These are phyloP conservation scores for Malbranchea cinnamomea DNA, from an alignment of 2,329 filamentous ascomycete species.

Conservation along the genomic window DNA sequence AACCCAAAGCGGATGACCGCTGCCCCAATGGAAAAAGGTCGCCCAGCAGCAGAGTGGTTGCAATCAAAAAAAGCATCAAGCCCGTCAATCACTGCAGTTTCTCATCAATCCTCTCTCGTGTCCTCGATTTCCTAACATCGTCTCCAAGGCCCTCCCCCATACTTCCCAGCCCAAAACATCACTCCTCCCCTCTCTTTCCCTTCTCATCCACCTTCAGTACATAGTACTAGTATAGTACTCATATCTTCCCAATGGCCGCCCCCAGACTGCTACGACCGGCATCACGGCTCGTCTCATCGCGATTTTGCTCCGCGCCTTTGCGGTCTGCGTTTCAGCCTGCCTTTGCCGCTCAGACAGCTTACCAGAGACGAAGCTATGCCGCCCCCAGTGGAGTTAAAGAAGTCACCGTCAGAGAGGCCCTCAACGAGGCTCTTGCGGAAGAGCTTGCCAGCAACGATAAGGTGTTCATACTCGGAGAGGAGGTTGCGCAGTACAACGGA, in stretches of 20 bases:
- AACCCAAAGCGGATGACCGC: neutral
- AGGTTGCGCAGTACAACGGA: conserved; percentile 99
- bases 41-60: neutral
- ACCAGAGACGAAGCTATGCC: conserved; percentile 40
- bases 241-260: conserved; percentile 37
- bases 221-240: conserved; percentile 28
- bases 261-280: conserved; percentile 50
- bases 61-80: conserved; percentile 1
- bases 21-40: conserved; percentile 7
- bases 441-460: conserved; percentile 90
- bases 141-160: conserved; percentile 8
- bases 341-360: conserved; percentile 33
- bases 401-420: conserved; percentile 89
- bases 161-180: too few relatives aligned
- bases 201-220: conserved; percentile 38
- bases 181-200: conserved; percentile 39
- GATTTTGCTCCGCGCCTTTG: conserved; percentile 34
- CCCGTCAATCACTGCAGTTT: conserved; percentile 3
- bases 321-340: conserved; percentile 40
- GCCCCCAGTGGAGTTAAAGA: conserved; percentile 57
- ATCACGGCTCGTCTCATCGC: conserved; percentile 45
- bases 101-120: conserved; percentile 5
- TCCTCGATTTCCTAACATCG: conserved; percentile 6
- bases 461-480: conserved; percentile 92
- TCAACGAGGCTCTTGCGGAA: conserved; percentile 96